Evolutionary conservation across 2,329 filamentous ascomycete genomes (phyloP).

Genomic region (Fusarium goolgardi): DNA sequence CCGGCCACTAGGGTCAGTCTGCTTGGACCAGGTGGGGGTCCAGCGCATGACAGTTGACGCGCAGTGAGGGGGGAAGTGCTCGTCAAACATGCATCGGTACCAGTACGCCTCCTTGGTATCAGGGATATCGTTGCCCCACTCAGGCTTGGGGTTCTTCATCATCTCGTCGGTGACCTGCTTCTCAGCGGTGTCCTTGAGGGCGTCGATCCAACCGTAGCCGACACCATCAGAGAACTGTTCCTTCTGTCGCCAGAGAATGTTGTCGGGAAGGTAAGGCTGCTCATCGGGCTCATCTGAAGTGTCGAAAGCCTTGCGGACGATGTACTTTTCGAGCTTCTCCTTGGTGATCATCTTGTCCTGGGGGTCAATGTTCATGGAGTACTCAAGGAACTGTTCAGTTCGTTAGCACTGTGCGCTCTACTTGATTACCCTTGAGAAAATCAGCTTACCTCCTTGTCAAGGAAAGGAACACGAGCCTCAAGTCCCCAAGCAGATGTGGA

Average conservation of each 20-base stretch:
- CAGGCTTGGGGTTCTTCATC: slow-evolving; percentile 97
- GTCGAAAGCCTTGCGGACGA: slow-evolving; percentile 97
- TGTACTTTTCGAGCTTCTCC: slow-evolving; percentile 95
- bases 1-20: slow-evolving; percentile 95
- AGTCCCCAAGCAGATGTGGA: slow-evolving; percentile 98
- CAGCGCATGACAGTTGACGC: slow-evolving; percentile 95
- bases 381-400: slow-evolving; percentile 79
- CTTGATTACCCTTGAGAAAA: no score
- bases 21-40: slow-evolving; percentile 97
- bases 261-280: slow-evolving; percentile 90
- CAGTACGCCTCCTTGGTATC: slow-evolving; percentile 99
- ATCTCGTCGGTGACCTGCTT: slow-evolving; percentile 92
- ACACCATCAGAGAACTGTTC: slow-evolving; percentile 99
- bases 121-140: slow-evolving; percentile 93
- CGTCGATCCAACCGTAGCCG: slow-evolving; percentile 99
- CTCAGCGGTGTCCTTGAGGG: slow-evolving; percentile 94
- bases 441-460: slow-evolving; percentile 82
- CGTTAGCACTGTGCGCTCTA: slow-evolving; percentile 36
- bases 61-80: slow-evolving; percentile 94
- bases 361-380: slow-evolving; percentile 93
- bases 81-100: slow-evolving; percentile 99
- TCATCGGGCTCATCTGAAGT: slow-evolving; percentile 84
- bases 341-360: slow-evolving; percentile 94
- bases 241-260: slow-evolving; percentile 98
- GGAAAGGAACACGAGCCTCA: slow-evolving; percentile 96